Percentiles rank a stretch among this genome's conserved stretches.
Evolutionary conservation across 768 basidiomycete genomes (phyloP).

Genomic region (Multifurca ochricompacta): DNA sequence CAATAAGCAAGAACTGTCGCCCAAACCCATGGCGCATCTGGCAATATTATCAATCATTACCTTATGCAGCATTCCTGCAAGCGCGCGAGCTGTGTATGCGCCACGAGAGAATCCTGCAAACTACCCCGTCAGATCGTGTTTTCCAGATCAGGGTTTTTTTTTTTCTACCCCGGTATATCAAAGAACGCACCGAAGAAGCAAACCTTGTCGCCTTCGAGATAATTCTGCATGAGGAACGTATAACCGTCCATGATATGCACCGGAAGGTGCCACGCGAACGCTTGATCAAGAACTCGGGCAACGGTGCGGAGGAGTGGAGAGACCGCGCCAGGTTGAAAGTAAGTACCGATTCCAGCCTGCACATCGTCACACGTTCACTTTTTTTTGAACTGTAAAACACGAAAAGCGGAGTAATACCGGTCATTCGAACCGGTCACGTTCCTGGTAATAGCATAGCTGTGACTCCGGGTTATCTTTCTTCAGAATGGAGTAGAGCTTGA

Average conservation of each 20-base stretch:
- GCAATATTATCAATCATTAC: constrained; percentile 27
- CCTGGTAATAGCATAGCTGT: constrained; percentile 59
- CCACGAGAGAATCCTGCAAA: constrained; percentile 66
- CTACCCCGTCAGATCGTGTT: not conserved
- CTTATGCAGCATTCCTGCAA: constrained; percentile 68
- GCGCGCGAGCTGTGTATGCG: constrained; percentile 55
- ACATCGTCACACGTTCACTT: no score
- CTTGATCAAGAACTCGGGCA: constrained; percentile 58
- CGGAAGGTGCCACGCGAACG: constrained; percentile 69
- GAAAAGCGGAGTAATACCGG: not conserved
- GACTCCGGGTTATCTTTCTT: constrained; percentile 30
- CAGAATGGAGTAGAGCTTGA: constrained; percentile 31
- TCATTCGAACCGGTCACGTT: not conserved
- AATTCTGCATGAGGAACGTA: constrained; percentile 68
- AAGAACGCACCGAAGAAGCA: constrained; percentile 55
- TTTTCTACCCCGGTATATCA: no score
- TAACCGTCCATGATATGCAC: constrained; percentile 32
- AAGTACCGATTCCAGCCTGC: constrained; percentile 40
- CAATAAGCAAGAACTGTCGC: not conserved
- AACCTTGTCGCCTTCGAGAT: constrained; percentile 60
- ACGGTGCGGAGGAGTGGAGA: constrained; percentile 48
- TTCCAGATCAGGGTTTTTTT: not conserved
- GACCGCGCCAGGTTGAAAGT: constrained; percentile 58
- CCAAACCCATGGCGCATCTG: not conserved
- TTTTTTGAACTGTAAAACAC: no score